Evolutionary conservation across 2,329 filamentous ascomycete genomes (phyloP).

Genomic region (Cladophialophora immunda): DNA sequence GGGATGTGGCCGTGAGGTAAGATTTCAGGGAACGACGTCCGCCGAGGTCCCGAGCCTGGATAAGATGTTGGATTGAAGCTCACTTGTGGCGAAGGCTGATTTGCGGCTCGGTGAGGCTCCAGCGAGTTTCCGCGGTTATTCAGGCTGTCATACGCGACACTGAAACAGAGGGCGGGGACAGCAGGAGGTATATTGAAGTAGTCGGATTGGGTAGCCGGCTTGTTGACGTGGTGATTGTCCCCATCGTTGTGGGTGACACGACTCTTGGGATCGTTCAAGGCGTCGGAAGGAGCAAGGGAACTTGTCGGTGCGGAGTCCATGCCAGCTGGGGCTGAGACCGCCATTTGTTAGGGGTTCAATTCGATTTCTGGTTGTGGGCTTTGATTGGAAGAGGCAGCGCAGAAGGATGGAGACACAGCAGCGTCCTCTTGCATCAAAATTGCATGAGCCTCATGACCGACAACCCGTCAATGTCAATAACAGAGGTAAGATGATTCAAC

Average conservation of each 20-base stretch:
- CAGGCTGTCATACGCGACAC: background rate
- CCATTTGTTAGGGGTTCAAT: background rate
- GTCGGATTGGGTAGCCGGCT: background rate
- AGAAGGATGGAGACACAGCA: conserved; percentile 1
- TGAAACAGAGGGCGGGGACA: conserved; percentile 12
- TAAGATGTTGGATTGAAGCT: background rate
- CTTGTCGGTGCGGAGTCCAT: conserved; percentile 26
- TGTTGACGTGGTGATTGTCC: background rate
- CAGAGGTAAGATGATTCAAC: background rate
- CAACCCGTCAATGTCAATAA: background rate
- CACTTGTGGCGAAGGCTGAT: background rate
- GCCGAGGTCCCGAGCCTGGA: conserved; percentile 18
- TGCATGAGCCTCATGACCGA: background rate
- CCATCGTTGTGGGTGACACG: background rate
- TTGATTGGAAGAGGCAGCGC: conserved; percentile 19
- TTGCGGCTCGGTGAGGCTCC: background rate
- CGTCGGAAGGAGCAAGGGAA: conserved; percentile 6
- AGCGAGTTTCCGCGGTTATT: background rate
- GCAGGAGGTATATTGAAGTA: conserved; percentile 19
- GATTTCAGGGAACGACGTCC: conserved; percentile 29
- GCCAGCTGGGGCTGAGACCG: conserved; percentile 19
- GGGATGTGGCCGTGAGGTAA: conserved; percentile 30
- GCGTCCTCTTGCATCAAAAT: background rate
- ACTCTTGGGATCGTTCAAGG: conserved; percentile 4
- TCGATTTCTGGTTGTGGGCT: background rate